Conservation (phyloP, 805 yeast species). For the Metschnikowia corniflorae region DNA sequence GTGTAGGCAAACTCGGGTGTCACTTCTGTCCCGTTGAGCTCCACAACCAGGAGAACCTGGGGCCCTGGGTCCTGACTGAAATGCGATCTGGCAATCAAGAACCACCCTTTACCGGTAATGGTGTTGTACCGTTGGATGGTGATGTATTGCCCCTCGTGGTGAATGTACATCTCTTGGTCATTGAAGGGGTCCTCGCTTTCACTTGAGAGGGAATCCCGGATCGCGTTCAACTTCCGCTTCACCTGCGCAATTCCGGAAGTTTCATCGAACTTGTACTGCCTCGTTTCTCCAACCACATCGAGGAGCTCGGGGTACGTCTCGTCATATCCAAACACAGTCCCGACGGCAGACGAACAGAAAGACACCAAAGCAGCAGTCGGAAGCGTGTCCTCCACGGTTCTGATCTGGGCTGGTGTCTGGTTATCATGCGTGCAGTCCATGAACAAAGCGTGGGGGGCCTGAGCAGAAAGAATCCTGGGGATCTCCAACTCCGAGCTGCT, state of each 20-base stretch:
- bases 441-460: constrained; percentile 88
- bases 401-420: constrained; percentile 80
- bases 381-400: constrained; percentile 90
- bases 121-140: constrained; percentile 87
- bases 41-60: constrained; percentile 57
- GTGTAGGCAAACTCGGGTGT: constrained; percentile 56
- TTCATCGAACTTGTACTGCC: constrained; percentile 52
- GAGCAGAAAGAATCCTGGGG: constrained; percentile 60
- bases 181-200: constrained; percentile 53
- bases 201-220: constrained; percentile 55
- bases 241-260: constrained; percentile 69
- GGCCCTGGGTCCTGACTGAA: constrained; percentile 45
- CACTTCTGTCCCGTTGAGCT: constrained; percentile 57
- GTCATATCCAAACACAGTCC: constrained; percentile 91
- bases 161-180: constrained; percentile 85
- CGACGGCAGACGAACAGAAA: constrained; percentile 88
- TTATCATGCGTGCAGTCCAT: constrained; percentile 99
- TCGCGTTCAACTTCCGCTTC: constrained; percentile 55
- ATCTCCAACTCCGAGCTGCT: constrained; percentile 61
- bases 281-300: constrained; percentile 73
- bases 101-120: constrained; percentile 83
- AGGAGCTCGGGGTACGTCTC: constrained; percentile 82
- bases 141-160: constrained; percentile 88
- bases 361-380: constrained; percentile 95
- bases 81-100: constrained; percentile 81